Conservation (phyloP, 208 protist genomes). For the Wallacemonas rigidus region DNA sequence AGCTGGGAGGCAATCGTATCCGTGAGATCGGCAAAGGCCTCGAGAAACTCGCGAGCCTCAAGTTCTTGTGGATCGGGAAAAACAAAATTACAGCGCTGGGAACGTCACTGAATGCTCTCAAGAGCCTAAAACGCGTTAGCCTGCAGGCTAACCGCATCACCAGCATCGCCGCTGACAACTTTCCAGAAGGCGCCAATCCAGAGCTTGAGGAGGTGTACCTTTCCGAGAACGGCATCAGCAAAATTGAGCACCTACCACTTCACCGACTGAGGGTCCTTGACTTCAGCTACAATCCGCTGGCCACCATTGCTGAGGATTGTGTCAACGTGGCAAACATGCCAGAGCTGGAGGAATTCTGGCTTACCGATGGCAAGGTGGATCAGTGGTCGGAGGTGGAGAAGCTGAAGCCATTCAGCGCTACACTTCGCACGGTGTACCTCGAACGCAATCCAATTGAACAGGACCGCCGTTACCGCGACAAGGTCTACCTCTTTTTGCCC, state of each 20-base stretch:
- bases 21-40: slow-evolving; percentile 78
- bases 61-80: slow-evolving; percentile 90
- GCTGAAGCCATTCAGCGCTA: slow-evolving; percentile 55
- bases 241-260: slow-evolving; percentile 69
- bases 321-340: slow-evolving; percentile 76
- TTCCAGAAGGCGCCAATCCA: slow-evolving; percentile 60
- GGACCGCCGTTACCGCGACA: slow-evolving; percentile 87
- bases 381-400: slow-evolving; percentile 84
- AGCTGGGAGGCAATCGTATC: slow-evolving; percentile 90
- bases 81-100: slow-evolving; percentile 90
- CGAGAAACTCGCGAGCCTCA: slow-evolving; percentile 57
- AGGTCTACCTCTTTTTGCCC: slow-evolving; percentile 81
- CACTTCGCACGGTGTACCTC: slow-evolving; percentile 86
- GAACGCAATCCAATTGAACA: slow-evolving; percentile 91
- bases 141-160: slow-evolving; percentile 89
- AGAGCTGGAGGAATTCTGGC: slow-evolving; percentile 87
- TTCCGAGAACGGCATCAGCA: slow-evolving; percentile 81
- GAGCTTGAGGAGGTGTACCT: slow-evolving; percentile 76
- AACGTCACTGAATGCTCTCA: slow-evolving; percentile 54
- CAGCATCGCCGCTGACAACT: slow-evolving; percentile 64
- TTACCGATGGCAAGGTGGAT: slow-evolving; percentile 85
- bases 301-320: slow-evolving; percentile 56
- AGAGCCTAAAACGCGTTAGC: slow-evolving; percentile 61
- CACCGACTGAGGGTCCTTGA: slow-evolving; percentile 63
- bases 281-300: slow-evolving; percentile 87